These are phyloP conservation scores for Phoenix dactylifera DNA, from an alignment of 176 grass and related monocot species.

Conservation along the genomic window DNA sequence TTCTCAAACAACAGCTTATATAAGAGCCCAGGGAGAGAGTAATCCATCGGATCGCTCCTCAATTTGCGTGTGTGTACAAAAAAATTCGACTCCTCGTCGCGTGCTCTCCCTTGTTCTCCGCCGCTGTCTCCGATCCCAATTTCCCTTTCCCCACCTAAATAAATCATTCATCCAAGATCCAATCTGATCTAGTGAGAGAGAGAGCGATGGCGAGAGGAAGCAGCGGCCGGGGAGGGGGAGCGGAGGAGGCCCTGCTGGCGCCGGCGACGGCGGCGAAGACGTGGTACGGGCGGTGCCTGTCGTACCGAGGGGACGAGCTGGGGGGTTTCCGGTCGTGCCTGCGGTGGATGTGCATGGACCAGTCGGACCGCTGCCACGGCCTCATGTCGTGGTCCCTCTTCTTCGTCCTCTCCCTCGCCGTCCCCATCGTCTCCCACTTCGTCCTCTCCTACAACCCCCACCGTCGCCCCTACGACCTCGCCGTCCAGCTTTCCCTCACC, in stretches of 20 bases:
- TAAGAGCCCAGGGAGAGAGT: too few species aligned
- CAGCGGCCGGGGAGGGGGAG: neutral
- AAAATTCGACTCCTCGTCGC: too few species aligned
- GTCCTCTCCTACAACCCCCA: constrained; percentile 36
- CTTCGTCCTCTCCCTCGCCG: constrained; percentile 19
- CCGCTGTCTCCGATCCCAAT: too few species aligned
- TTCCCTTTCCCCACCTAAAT: too few species aligned
- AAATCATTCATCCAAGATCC: too few species aligned
- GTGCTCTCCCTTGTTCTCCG: too few species aligned
- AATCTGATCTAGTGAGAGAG: too few species aligned
- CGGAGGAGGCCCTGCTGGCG: neutral
- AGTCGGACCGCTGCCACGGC: constrained; percentile 20
- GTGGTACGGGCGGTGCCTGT: neutral
- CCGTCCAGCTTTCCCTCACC: constrained; percentile 64
- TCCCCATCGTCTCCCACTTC: constrained; percentile 42
- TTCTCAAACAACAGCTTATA: too few species aligned
- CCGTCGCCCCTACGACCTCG: constrained; percentile 46
- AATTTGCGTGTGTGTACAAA: too few species aligned
- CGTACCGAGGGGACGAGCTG: constrained; percentile 51
- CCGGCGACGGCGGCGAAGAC: neutral
- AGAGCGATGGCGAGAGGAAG: too few species aligned
- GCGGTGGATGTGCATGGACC: constrained; percentile 83
- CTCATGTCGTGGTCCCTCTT: constrained; percentile 57
- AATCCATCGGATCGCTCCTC: too few species aligned
- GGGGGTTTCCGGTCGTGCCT: constrained; percentile 66